These are phyloP conservation scores for Zostera marina DNA, from an alignment of 116 monocot genomes.

Conservation along the genomic window DNA sequence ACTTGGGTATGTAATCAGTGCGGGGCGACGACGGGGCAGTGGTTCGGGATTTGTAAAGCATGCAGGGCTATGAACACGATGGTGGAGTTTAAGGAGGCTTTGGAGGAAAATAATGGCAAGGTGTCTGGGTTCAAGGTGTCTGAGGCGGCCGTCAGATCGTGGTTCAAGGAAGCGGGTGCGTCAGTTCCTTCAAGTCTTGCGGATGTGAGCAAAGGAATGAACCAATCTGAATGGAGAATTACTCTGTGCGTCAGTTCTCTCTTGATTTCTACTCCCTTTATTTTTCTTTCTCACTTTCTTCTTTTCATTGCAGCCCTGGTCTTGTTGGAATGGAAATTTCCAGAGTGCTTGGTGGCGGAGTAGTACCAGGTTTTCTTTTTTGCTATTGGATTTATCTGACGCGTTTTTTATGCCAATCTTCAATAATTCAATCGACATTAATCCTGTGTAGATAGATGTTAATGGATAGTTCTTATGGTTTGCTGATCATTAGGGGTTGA, in stretches of 20 bases:
- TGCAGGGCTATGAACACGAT: conserved; percentile 34
- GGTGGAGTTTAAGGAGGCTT: conserved; percentile 26
- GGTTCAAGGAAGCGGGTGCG: conserved; percentile 25
- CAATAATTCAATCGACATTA: too few species aligned
- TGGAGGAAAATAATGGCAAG: conserved; percentile 3
- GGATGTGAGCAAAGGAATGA: conserved; percentile 46
- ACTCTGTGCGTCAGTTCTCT: conserved; percentile 37
- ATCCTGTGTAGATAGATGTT: too few species aligned
- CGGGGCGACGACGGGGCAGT: conserved; percentile 54
- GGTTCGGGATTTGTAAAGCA: conserved; percentile 68
- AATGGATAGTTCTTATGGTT: too few species aligned
- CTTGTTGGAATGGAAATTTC: conserved; percentile 80
- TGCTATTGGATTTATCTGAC: too few species aligned
- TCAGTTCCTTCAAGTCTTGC: conserved; percentile 43
- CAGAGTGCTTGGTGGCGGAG: conserved; percentile 90
- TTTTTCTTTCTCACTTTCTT: not conserved
- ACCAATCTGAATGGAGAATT: conserved; percentile 63
- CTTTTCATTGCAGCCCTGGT: conserved; percentile 40
- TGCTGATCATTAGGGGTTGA: too few species aligned
- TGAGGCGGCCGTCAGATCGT: conserved; percentile 27
- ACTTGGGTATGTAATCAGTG: conserved; percentile 61
- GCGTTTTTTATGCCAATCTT: too few species aligned
- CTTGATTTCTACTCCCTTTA: not conserved
- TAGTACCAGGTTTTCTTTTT: conserved; percentile 66
- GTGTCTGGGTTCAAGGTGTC: conserved; percentile 22